Evolutionary conservation across 106 monocot species (phyloP).

Genomic region (Xerophyta viscosa): DNA sequence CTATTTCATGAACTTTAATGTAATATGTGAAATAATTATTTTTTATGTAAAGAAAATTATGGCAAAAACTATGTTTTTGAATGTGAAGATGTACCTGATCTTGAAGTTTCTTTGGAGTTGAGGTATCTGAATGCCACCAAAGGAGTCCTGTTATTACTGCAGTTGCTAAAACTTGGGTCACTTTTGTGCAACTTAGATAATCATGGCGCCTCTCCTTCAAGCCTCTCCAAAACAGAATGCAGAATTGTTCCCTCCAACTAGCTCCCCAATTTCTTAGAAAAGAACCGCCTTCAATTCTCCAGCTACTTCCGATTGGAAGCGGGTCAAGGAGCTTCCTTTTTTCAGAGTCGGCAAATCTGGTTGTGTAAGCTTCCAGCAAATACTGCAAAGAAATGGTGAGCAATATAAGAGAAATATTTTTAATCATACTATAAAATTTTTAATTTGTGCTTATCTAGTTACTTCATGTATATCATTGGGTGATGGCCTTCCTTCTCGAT

Average conservation of each 20-base stretch:
- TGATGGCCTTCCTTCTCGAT: constrained; percentile 42
- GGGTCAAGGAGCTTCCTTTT: constrained; percentile 43
- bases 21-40: too few relatives aligned
- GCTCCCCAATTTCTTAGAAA: constrained; percentile 74
- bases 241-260: constrained; percentile 73
- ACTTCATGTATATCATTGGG: constrained; percentile 71
- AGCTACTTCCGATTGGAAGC: constrained; percentile 30
- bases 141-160: constrained; percentile 75
- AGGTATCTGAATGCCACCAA: constrained; percentile 70
- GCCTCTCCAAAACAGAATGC: constrained; percentile 66
- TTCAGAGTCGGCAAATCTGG: constrained; percentile 45
- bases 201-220: constrained; percentile 82
- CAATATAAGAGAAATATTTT: too few relatives aligned
- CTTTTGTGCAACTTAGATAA: constrained; percentile 82
- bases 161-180: constrained; percentile 80
- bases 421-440: too few relatives aligned
- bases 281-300: constrained; percentile 51
- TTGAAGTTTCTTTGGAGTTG: constrained; percentile 57
- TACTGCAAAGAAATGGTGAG: too few relatives aligned
- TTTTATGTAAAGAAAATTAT: too few relatives aligned
- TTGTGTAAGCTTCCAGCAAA: too few relatives aligned
- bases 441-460: too few relatives aligned
- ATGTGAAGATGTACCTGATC: constrained; percentile 77
- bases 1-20: too few relatives aligned
- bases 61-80: too few relatives aligned